Percentiles rank a stretch among this genome's conserved stretches.
These are phyloP conservation scores for Emmonsiellopsis sp. DNA, from an alignment of 2,329 filamentous ascomycete genomes.

Conservation along the genomic window DNA sequence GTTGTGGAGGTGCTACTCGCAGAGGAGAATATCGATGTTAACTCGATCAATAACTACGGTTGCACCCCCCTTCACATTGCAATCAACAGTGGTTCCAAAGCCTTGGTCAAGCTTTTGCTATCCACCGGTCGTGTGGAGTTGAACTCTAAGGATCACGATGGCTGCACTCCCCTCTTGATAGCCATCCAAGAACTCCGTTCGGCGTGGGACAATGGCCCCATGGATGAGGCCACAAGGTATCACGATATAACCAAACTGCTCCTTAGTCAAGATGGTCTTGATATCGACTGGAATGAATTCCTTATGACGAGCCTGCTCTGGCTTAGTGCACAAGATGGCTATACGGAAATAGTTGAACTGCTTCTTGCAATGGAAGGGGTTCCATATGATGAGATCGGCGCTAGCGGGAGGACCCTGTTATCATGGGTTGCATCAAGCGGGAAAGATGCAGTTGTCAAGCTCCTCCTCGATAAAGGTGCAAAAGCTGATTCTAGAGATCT, in stretches of 20 bases:
- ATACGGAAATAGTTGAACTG: neutral
- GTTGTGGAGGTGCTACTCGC: too few species aligned
- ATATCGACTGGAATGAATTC: neutral
- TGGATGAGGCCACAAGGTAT: too few species aligned
- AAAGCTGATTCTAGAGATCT: neutral
- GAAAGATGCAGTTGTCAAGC: conserved; percentile 9
- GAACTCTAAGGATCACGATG: too few species aligned
- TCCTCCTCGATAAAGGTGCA: conserved; percentile 7
- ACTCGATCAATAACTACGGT: too few species aligned
- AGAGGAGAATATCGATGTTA: too few species aligned
- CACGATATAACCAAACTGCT: neutral
- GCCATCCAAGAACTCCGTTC: too few species aligned
- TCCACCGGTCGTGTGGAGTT: too few species aligned
- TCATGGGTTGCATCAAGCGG: neutral
- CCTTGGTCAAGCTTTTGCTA: too few species aligned
- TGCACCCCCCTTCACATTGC: too few species aligned
- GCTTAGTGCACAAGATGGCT: neutral
- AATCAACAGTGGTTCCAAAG: too few species aligned
- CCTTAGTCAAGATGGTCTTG: neutral
- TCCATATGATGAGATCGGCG: neutral
- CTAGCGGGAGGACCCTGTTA: neutral
- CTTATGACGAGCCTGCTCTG: neutral
- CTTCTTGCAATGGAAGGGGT: neutral
- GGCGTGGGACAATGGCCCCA: too few species aligned
- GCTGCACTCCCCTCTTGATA: too few species aligned